Conservation (phyloP, 75 land plant species). For the Cupressus sempervirens region DNA sequence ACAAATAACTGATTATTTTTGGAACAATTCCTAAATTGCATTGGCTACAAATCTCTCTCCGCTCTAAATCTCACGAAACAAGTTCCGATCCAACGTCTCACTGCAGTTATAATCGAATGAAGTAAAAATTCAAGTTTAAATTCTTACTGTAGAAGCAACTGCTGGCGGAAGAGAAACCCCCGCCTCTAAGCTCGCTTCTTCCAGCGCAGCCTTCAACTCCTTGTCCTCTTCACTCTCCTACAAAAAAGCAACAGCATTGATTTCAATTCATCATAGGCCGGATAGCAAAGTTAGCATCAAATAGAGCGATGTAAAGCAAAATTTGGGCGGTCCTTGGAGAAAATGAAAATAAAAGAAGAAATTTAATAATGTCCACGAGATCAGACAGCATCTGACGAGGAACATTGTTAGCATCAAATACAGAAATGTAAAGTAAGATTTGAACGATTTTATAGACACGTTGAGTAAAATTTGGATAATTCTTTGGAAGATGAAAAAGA, state of each 20-base stretch:
- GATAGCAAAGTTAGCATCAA: neutral
- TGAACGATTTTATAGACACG: too few species aligned
- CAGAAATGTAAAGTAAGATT: neutral
- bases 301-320: neutral
- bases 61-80: neutral
- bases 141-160: constrained; percentile 16
- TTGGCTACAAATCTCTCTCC: neutral
- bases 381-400: too few species aligned
- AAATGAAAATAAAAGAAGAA: neutral
- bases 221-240: constrained; percentile 36
- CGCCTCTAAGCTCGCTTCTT: constrained; percentile 32
- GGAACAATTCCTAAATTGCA: neutral
- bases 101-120: neutral
- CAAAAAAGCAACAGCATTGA: neutral
- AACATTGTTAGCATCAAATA: neutral
- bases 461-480: too few species aligned
- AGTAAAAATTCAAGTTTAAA: neutral
- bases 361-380: too few species aligned
- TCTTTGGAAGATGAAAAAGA: too few species aligned
- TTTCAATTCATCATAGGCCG: neutral
- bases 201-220: constrained; percentile 31
- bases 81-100: neutral
- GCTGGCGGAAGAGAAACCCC: constrained; percentile 20
- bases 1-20: neutral
- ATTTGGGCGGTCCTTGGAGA: neutral